A percentile compares a stretch with the other conserved stretches of the same genome.
These are phyloP conservation scores for Penicillium sp. DNA, from an alignment of 2,329 filamentous ascomycete species.

Conservation along the genomic window DNA sequence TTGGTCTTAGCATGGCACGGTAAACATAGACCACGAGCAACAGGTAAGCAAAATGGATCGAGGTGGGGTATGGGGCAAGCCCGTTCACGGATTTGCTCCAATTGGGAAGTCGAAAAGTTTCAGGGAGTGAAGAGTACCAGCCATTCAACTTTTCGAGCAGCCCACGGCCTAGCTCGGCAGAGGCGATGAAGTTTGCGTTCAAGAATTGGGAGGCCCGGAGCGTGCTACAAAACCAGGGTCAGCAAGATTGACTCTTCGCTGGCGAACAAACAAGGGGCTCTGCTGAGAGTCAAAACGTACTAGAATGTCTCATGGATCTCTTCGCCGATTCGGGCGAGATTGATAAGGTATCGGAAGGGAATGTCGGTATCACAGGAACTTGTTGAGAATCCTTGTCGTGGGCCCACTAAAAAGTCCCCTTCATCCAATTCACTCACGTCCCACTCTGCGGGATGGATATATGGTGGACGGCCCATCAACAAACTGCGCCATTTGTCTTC, in stretches of 20 bases:
- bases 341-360: constrained; percentile 29
- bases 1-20: constrained; percentile 33
- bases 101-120: constrained; percentile 28
- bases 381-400: constrained; percentile 16
- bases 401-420: constrained; percentile 27
- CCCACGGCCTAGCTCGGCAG: constrained; percentile 27
- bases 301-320: constrained; percentile 33
- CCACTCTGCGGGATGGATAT: constrained; percentile 37
- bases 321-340: constrained; percentile 30
- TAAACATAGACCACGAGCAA: constrained; percentile 36
- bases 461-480: constrained; percentile 37
- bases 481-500: constrained; percentile 41
- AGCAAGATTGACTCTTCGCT: not conserved
- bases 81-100: constrained; percentile 28
- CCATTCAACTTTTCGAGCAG: constrained; percentile 30
- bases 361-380: constrained; percentile 22
- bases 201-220: constrained; percentile 30
- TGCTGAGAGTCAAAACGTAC: constrained; percentile 17
- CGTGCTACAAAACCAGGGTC: constrained; percentile 19
- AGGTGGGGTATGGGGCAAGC: constrained; percentile 23
- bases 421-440: constrained; percentile 32
- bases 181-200: constrained; percentile 30
- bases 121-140: constrained; percentile 32
- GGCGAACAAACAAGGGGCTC: not conserved
- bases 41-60: constrained; percentile 37